Base-by-base conservation (phyloP, 768 basidiomycete species). In the Exsudoporus frostii region DNA sequence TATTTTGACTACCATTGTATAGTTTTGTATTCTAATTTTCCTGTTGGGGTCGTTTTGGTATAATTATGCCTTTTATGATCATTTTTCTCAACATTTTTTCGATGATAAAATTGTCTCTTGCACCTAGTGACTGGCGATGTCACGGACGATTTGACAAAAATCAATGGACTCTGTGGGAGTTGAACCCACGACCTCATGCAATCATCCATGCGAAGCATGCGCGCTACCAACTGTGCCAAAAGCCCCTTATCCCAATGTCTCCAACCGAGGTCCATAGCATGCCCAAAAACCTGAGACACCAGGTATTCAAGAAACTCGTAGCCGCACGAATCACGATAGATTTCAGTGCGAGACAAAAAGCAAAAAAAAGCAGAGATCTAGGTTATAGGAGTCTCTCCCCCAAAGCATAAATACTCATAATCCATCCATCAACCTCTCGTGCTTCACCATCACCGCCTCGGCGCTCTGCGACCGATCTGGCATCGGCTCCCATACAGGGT, bases 401-500 rank as follows among this genome's bases (percentile, higher is more conserved):
- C 8, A 24, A 27, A 38, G 4, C 19, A n/a, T 4, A 44, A 34
- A 33, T 3, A 25, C 11, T 71, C 52, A 69, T 43, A 64, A 39
- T 22, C 56, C 60, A 13, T 67, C 64, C 42, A 68, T 61, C 29
- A 56, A 52, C 24, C 90, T 78, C 60, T 87, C 78, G 60, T 96
- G 94, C 61, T 81, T 80, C 30, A 96, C 82, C 20, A 65, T 59
- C 43, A 96, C 86, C 7, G 89, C 74, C 41, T 84, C 83, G 0
- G 73, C 19, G 3, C 65, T 67, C 44, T 72, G 84, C 11, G 86
- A 80, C 65, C 76, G 84, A 57, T 87, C 81, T 5, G 88, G 74
- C 85, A 88, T 87, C 32, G 70, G 66, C 69, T 98, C 96, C 96
- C 96, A 99, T 49, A 99, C 89, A 7, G 96, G 96, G 62, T 98